Conservation (phyloP, 768 basidiomycete genomes). For the Russula griseocarnosa region DNA sequence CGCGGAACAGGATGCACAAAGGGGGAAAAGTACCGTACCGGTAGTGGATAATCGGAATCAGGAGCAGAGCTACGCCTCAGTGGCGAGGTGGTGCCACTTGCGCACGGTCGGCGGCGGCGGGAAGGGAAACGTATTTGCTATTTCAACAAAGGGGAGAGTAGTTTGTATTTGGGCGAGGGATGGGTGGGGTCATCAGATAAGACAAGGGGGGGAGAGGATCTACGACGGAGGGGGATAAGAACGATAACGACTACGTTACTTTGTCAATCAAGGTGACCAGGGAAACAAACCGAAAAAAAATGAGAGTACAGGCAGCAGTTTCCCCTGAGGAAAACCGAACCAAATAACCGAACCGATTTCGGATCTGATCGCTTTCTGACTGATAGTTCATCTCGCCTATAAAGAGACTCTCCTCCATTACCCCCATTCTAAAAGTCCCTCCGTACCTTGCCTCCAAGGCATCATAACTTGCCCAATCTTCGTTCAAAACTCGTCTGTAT, state of each 20-base stretch:
- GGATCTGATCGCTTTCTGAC: constrained; percentile 16
- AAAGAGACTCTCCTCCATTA: constrained; percentile 7
- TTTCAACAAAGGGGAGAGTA: background rate
- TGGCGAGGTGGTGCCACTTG: background rate
- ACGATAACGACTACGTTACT: background rate
- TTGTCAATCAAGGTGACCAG: background rate
- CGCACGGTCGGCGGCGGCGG: too few relatives aligned
- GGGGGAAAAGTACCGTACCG: too few relatives aligned
- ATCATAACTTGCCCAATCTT: background rate
- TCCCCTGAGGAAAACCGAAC: constrained; percentile 4
- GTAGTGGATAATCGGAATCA: background rate
- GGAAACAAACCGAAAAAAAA: background rate
- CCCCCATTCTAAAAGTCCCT: constrained; percentile 3
- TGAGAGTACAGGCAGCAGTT: background rate
- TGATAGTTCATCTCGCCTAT: constrained; percentile 8
- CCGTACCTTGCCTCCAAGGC: constrained; percentile 15
- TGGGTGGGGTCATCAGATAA: constrained; percentile 12
- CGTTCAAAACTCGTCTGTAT: background rate
- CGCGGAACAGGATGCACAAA: too few relatives aligned
- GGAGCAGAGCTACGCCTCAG: background rate
- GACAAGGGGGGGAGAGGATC: background rate
- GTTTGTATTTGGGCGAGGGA: background rate
- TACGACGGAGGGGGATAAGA: background rate
- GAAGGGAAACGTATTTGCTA: background rate
- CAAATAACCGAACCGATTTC: constrained; percentile 20